Conservation (phyloP, 495 filamentous ascomycete genomes). For the Chaetomium tenue region DNA sequence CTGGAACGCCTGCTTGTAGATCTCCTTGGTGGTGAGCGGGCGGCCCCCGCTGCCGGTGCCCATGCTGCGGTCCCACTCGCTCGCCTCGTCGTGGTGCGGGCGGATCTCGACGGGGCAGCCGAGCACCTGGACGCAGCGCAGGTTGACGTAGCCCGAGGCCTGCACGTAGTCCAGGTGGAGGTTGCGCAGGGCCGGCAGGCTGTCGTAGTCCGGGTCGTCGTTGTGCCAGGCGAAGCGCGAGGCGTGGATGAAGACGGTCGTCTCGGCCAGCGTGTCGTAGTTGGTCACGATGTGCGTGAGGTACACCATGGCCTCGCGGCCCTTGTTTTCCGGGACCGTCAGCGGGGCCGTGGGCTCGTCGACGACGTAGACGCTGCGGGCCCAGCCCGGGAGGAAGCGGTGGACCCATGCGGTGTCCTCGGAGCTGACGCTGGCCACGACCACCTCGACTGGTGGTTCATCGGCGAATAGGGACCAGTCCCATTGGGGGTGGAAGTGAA, state of each 20-base stretch:
- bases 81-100: constrained; percentile 29
- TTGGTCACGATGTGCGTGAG: constrained; percentile 64
- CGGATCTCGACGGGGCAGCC: constrained; percentile 63
- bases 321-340: constrained; percentile 55
- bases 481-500: constrained; percentile 16
- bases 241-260: constrained; percentile 62
- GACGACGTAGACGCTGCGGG: constrained; percentile 50
- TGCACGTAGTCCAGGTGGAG: constrained; percentile 57
- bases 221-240: constrained; percentile 66
- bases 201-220: constrained; percentile 54
- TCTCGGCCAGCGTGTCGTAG: constrained; percentile 59
- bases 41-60: background rate
- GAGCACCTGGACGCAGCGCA: constrained; percentile 62
- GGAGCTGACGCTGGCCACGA: constrained; percentile 38
- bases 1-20: constrained; percentile 54
- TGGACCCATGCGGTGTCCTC: constrained; percentile 41
- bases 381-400: constrained; percentile 41
- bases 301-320: constrained; percentile 63
- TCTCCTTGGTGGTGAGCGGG: constrained; percentile 13
- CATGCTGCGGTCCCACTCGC: background rate
- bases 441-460: constrained; percentile 33
- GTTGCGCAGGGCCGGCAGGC: constrained; percentile 47
- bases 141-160: constrained; percentile 59
- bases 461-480: background rate
- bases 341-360: constrained; percentile 43